Percentiles rank a stretch among this genome's conserved stretches.
These are phyloP conservation scores for Neurospora sp. DNA, from an alignment of 495 filamentous ascomycete genomes.

Conservation along the genomic window DNA sequence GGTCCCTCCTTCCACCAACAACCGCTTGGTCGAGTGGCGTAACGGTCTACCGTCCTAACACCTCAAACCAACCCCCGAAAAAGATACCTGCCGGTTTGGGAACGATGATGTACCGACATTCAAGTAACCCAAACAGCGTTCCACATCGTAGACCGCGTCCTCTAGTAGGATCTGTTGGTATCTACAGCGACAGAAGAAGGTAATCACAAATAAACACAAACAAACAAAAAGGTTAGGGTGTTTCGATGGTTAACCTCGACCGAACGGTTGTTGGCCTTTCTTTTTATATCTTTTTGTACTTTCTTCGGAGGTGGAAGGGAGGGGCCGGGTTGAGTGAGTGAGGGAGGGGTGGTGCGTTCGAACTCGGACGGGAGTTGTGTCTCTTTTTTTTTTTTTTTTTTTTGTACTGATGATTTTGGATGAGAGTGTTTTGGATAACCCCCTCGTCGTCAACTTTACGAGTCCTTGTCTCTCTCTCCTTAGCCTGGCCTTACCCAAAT, in stretches of 20 bases:
- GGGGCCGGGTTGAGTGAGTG: background rate
- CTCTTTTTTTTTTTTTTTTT: background rate
- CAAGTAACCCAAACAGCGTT: background rate
- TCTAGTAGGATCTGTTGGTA: background rate
- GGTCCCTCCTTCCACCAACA: background rate
- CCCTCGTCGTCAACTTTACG: background rate
- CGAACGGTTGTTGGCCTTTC: background rate
- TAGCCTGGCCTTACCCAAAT: no score
- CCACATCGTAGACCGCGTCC: background rate
- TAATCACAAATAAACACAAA: background rate
- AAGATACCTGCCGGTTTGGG: background rate
- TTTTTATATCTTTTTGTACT: background rate
- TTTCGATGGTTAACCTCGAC: background rate
- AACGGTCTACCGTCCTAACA: background rate
- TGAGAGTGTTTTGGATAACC: background rate
- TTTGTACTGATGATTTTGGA: background rate
- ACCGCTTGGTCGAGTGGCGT: background rate
- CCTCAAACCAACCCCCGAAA: background rate
- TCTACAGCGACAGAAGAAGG: background rate
- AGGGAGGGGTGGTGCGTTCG: background rate
- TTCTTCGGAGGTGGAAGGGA: background rate
- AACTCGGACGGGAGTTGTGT: background rate
- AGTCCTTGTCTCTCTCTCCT: background rate
- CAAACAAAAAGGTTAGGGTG: background rate
- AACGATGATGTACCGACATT: background rate